These are phyloP conservation scores for Symmetrospora coprosmae DNA, from an alignment of 768 basidiomycete genomes.

Conservation along the genomic window DNA sequence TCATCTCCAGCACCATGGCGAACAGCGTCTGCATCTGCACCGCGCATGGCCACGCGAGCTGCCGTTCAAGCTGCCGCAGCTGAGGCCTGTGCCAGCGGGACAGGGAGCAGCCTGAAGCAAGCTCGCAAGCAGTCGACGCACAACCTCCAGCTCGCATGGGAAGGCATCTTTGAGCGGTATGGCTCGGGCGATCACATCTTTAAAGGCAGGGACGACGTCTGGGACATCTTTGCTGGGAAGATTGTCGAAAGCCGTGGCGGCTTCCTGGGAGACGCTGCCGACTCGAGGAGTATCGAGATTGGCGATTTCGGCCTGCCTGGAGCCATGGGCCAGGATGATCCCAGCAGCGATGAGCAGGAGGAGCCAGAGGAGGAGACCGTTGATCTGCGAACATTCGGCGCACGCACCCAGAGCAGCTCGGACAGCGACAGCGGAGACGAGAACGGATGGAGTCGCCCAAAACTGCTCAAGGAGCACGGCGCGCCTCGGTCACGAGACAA, in stretches of 20 bases:
- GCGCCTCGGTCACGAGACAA: too few species aligned
- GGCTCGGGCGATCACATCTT: neutral
- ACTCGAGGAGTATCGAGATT: slow-evolving; percentile 9
- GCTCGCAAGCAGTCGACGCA: neutral
- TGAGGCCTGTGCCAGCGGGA: neutral
- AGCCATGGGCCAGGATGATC: slow-evolving; percentile 10
- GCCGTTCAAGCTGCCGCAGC: neutral
- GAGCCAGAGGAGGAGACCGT: neutral
- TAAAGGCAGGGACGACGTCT: slow-evolving; percentile 10
- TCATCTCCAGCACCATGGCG: neutral
- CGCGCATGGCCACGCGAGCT: neutral
- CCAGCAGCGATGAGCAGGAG: neutral
- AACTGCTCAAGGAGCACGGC: neutral
- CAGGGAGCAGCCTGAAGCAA: neutral
- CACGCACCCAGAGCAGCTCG: too few species aligned
- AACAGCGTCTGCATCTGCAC: neutral
- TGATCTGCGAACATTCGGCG: too few species aligned
- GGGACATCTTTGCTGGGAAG: slow-evolving; percentile 3
- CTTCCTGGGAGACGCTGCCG: neutral
- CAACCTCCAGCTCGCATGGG: slow-evolving; percentile 14
- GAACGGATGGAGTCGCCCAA: neutral
- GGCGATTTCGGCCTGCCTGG: slow-evolving; percentile 14
- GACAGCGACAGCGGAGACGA: slow-evolving; percentile 5
- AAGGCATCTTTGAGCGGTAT: slow-evolving; percentile 10
- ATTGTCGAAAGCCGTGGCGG: slow-evolving; percentile 9